Evolutionary conservation across 192 early-diverging fungal species (phyloP).

Genomic region (Powellomyces hirtus): DNA sequence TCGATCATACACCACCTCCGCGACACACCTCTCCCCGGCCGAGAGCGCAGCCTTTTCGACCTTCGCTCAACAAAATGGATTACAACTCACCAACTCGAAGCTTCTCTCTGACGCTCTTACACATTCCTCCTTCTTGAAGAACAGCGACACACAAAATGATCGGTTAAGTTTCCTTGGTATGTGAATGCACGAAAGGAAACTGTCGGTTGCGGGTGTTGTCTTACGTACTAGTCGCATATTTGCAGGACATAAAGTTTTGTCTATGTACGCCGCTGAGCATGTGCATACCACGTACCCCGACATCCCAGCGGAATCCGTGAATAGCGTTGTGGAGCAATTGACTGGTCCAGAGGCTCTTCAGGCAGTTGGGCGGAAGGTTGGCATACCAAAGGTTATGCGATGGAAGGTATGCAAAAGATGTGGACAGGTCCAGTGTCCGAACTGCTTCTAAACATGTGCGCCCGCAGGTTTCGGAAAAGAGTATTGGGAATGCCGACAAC

Average conservation of each 20-base stretch:
- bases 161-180: neutral
- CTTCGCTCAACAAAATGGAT: neutral
- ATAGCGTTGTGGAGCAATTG: neutral
- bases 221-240: neutral
- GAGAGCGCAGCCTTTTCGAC: neutral
- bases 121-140: neutral
- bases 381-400: neutral
- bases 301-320: constrained; percentile 2
- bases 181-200: neutral
- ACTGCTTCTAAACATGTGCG: neutral
- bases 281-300: neutral
- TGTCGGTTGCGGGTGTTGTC: neutral
- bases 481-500: neutral
- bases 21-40: neutral
- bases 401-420: neutral
- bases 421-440: neutral
- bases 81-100: neutral
- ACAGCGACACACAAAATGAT: neutral
- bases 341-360: neutral
- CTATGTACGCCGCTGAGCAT: constrained; percentile 1
- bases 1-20: neutral
- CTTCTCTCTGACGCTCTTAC: neutral
- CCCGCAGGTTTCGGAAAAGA: neutral
- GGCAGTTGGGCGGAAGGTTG: neutral
- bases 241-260: constrained; percentile 3